Evolutionary conservation across 352 stramenopile species (phyloP).

Genomic region (Globisporangium nagaii): DNA sequence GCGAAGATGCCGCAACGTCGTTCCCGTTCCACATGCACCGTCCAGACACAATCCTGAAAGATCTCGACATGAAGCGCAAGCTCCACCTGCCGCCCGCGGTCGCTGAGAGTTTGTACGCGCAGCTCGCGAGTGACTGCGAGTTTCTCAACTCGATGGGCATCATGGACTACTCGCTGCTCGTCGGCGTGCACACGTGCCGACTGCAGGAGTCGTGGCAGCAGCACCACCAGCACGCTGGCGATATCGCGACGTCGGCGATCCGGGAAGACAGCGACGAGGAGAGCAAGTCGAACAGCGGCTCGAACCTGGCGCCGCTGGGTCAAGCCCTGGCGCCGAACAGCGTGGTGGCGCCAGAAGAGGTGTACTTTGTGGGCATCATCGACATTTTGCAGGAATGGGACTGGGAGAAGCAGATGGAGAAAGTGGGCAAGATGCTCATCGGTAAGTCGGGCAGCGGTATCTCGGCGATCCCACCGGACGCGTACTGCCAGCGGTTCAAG

Average conservation of each 20-base stretch:
- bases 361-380: constrained; percentile 84
- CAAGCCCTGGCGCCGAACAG: background rate
- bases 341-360: constrained; percentile 26
- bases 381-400: constrained; percentile 84
- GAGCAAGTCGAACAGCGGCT: constrained; percentile 10
- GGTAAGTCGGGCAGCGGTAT: constrained; percentile 64
- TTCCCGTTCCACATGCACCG: constrained; percentile 42
- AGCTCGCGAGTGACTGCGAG: constrained; percentile 49
- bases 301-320: constrained; percentile 20
- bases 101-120: constrained; percentile 32
- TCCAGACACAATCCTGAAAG: constrained; percentile 68
- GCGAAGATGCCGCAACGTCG: constrained; percentile 20
- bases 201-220: constrained; percentile 17
- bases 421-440: constrained; percentile 64
- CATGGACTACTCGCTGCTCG: constrained; percentile 77
- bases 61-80: constrained; percentile 49
- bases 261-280: constrained; percentile 13
- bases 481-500: constrained; percentile 72
- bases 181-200: constrained; percentile 64
- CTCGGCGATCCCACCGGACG: constrained; percentile 48
- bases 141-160: constrained; percentile 68
- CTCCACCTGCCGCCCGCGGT: constrained; percentile 30
- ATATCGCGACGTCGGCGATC: constrained; percentile 2
- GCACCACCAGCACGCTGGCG: constrained; percentile 2
- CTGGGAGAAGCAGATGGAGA: constrained; percentile 74